Evolutionary conservation across 2,329 filamentous ascomycete species (phyloP), one percentile per base, ranked within the genome.

Genomic region (Epichloe brachyelytri): DNA sequence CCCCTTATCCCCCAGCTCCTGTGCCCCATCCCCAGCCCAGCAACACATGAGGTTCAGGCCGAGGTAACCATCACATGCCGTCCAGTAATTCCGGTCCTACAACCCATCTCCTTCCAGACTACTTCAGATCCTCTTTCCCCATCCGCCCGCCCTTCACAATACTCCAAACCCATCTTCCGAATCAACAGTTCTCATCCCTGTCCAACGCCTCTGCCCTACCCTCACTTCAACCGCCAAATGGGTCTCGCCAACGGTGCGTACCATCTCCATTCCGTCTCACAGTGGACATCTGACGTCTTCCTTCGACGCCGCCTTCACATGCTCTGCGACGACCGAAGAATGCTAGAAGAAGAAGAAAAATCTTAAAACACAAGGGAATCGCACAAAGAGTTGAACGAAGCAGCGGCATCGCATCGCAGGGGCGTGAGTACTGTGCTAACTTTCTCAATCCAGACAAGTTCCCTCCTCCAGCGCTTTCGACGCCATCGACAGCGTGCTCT

Each of bases 401-500:
- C n/a, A 17, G 12, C 19, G 39, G 17, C 15, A 12, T n/a, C 17
- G n/a, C 17, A 17, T 43, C n/a, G 22, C 45, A 26, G 26, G 7
- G 26, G 26, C 26, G 7, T 30, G 14, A 46, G 20, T 3, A 19
- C 11, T 17, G n/a, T 36, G 49, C 49, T 50, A 30, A 51, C 44
- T 43, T 36, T 19, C 14, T 10, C 19, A 19, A n/a, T n/a, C 6
- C 54, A 89, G 86, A 81, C 69, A 82, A 83, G 59, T 96, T 95
- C 72, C 93, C 58, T 82, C 91, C 63, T 97, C 93, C 54, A 83
- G 72, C 58, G 89, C 90, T 59, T 98, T 98, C 70, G 93, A 98
- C 66, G 77, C 75, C 63, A 96, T 98, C 76, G 80, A 86, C 69
- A 65, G 72, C 50, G 79, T 82, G 49, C 82, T 98, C 57, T 71